phyloP scores from a whole-genome alignment of 768 basidiomycete species.

The Agaricus sinodeliciosus region DNA sequence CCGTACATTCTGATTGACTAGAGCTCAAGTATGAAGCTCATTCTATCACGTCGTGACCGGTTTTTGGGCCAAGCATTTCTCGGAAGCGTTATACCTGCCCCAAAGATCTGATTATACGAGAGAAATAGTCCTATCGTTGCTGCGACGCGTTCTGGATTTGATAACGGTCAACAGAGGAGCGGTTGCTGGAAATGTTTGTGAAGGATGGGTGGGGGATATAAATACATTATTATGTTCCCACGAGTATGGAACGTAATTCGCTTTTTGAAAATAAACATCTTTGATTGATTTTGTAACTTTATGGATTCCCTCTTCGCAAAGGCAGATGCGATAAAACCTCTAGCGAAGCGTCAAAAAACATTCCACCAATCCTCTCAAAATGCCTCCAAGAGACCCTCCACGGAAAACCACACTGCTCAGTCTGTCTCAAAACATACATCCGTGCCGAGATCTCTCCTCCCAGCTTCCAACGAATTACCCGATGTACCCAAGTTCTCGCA shows the following conservation, averaged over 20 bases:
- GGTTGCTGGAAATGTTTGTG: no score
- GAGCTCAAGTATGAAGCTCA: no score
- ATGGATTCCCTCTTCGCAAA: conserved; percentile 72
- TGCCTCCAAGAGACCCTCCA: neutral
- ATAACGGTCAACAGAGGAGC: no score
- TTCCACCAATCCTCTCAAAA: neutral
- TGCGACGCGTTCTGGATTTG: no score
- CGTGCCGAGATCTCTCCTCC: conserved; percentile 60
- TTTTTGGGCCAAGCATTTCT: no score
- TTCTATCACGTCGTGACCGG: no score
- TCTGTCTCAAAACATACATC: conserved; percentile 40
- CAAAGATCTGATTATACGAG: no score
- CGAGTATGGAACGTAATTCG: neutral
- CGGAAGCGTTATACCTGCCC: no score
- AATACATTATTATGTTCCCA: neutral
- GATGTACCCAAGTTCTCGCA: conserved; percentile 46
- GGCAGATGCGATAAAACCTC: conserved; percentile 50
- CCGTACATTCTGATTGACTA: no score
- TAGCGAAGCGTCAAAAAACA: conserved; percentile 28
- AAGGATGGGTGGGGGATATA: neutral
- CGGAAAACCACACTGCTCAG: neutral
- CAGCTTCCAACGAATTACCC: conserved; percentile 28
- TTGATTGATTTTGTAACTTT: conserved; percentile 16
- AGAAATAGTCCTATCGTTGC: no score
- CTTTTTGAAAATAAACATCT: neutral